These are phyloP conservation scores for Acacia crassicarpa DNA, from an alignment of 306 rosid genomes.

Conservation along the genomic window DNA sequence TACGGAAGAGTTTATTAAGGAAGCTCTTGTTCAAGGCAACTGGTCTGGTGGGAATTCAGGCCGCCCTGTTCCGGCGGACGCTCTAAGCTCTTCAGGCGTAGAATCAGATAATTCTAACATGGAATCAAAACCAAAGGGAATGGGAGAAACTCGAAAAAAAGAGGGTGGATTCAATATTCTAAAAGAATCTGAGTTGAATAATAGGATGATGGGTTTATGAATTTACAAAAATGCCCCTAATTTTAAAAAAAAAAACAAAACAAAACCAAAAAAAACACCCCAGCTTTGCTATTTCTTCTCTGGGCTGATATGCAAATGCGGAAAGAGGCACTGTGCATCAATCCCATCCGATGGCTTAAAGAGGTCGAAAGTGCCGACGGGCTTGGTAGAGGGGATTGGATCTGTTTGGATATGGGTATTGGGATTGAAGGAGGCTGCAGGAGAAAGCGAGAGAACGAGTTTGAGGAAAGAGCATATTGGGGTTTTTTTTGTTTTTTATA, in stretches of 20 bases:
- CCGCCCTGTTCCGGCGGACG: too few species aligned
- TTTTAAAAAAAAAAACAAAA: too few species aligned
- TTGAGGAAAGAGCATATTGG: too few species aligned
- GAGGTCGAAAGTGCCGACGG: slow-evolving; percentile 51
- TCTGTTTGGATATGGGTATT: slow-evolving; percentile 35
- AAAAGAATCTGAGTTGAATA: not conserved
- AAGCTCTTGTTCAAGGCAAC: not conserved
- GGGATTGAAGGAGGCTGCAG: slow-evolving; percentile 46
- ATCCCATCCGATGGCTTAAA: slow-evolving; percentile 32
- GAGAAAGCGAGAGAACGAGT: slow-evolving; percentile 36
- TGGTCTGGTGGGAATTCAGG: too few species aligned
- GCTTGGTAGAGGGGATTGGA: slow-evolving; percentile 44
- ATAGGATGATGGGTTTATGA: not conserved
- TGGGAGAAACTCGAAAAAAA: not conserved
- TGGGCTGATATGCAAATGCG: slow-evolving; percentile 33
- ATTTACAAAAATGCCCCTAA: too few species aligned
- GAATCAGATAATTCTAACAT: too few species aligned
- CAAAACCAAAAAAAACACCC: too few species aligned
- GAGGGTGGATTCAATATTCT: not conserved
- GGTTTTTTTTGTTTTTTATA: too few species aligned
- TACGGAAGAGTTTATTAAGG: not conserved
- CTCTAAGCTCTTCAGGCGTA: too few species aligned
- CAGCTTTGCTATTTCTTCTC: too few species aligned
- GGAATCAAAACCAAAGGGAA: not conserved
- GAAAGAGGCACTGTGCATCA: slow-evolving; percentile 34